These are phyloP conservation scores for Sclerotiophoma versabilis DNA, from an alignment of 2,329 filamentous ascomycete genomes.

Conservation along the genomic window DNA sequence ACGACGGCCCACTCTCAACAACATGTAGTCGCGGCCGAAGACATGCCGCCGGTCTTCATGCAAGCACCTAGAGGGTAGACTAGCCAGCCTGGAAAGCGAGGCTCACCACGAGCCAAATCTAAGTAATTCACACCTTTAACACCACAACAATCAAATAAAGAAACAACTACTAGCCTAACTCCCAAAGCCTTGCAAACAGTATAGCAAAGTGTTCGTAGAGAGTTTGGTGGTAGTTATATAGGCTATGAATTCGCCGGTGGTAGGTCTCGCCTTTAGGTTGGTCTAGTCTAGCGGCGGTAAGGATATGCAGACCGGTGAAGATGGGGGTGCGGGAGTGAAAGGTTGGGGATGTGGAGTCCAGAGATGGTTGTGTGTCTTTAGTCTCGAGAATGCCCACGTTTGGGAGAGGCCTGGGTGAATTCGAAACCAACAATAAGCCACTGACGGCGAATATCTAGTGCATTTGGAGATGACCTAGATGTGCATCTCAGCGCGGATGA, in stretches of 20 bases:
- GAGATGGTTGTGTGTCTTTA: slow-evolving; percentile 2
- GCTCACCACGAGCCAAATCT: too few relatives aligned
- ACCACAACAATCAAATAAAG: too few relatives aligned
- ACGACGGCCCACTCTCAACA: slow-evolving; percentile 19
- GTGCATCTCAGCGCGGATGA: not conserved
- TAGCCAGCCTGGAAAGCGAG: too few relatives aligned
- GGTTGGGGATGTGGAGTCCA: slow-evolving; percentile 8
- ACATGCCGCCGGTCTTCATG: not conserved
- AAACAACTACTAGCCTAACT: too few relatives aligned
- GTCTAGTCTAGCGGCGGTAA: slow-evolving; percentile 10
- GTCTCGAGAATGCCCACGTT: not conserved
- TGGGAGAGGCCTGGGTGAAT: not conserved
- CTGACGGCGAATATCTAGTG: not conserved
- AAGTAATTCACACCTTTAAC: too few relatives aligned
- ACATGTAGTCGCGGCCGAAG: slow-evolving; percentile 7
- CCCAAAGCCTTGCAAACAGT: too few relatives aligned
- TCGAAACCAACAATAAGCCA: not conserved
- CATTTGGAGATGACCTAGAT: not conserved
- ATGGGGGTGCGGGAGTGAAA: slow-evolving; percentile 3
- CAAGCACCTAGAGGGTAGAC: not conserved
- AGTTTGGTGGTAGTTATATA: too few relatives aligned
- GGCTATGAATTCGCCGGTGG: too few relatives aligned
- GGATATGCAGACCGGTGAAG: slow-evolving; percentile 4
- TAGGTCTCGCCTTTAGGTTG: too few relatives aligned
- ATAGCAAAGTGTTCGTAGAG: too few relatives aligned